phyloP scores from a whole-genome alignment of 2,329 filamentous ascomycete species.

The Colletotrichum euphorbiae region DNA sequence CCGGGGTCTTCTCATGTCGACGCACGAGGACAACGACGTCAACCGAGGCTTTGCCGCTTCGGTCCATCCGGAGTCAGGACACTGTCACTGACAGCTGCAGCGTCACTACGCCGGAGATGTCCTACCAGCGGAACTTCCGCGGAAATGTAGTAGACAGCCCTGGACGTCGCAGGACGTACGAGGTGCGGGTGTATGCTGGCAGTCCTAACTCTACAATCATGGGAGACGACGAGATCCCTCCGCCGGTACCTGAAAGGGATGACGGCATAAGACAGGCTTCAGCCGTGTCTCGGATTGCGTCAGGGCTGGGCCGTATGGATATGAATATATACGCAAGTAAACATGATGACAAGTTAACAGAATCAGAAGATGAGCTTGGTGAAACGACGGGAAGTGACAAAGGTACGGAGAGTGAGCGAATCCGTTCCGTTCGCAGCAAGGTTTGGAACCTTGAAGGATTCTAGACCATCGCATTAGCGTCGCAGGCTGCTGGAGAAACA shows the following conservation, averaged over 20 bases:
- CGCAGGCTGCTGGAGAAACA: conserved; percentile 23
- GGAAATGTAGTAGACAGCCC: conserved; percentile 1
- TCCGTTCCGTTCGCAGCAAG: conserved; percentile 10
- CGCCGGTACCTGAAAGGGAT: neutral
- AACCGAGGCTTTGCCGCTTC: neutral
- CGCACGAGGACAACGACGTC: neutral
- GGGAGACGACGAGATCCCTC: neutral
- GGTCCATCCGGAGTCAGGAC: conserved; percentile 1
- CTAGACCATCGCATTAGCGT: neutral
- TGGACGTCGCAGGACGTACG: neutral
- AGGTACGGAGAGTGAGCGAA: neutral
- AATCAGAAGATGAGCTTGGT: neutral
- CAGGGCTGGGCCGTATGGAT: neutral
- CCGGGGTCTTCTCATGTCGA: neutral
- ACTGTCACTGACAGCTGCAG: neutral
- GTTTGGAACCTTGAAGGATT: neutral
- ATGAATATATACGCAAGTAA: neutral
- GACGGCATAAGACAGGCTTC: neutral
- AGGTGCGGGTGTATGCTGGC: neutral
- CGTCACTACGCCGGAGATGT: neutral
- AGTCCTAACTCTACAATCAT: conserved; percentile 1
- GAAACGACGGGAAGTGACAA: neutral
- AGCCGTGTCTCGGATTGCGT: conserved; percentile 8
- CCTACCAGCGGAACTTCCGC: neutral
- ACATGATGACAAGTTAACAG: neutral